Conservation (phyloP, 192 early-diverging fungal genomes). For the Coemansia sp. region DNA sequence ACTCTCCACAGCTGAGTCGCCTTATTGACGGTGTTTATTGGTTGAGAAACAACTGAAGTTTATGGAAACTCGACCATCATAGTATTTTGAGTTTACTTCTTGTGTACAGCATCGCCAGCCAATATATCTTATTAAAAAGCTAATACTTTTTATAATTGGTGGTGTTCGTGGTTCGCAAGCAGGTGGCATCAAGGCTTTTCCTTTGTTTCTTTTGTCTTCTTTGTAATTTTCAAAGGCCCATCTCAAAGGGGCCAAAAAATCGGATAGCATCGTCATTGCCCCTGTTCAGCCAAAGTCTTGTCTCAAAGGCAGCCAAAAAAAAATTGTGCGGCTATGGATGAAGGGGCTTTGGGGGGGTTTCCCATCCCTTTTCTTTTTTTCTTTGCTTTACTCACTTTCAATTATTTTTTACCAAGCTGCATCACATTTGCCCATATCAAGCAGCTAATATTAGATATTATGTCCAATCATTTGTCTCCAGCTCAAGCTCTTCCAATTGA, state of each 20-base stretch:
- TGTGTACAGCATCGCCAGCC: background rate
- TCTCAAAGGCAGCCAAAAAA: background rate
- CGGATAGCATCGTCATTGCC: too few species aligned
- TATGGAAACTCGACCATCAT: too few species aligned
- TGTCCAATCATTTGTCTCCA: background rate
- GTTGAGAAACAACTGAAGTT: too few species aligned
- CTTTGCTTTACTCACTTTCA: background rate
- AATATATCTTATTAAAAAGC: too few species aligned
- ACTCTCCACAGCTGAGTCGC: background rate
- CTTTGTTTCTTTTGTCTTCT: background rate
- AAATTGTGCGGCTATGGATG: background rate
- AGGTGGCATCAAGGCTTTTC: background rate
- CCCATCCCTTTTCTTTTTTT: background rate
- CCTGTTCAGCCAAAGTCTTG: background rate
- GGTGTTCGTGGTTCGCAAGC: too few species aligned
- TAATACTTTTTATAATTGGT: too few species aligned
- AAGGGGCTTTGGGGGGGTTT: background rate
- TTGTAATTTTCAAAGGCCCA: too few species aligned
- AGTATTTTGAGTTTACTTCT: background rate
- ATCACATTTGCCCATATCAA: background rate
- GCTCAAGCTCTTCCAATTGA: background rate
- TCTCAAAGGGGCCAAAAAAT: background rate
- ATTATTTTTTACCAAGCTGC: background rate
- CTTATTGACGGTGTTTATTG: background rate
- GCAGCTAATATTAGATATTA: background rate